Evolutionary conservation across 78 protist genomes (phyloP).

Genomic region (Pelomyxa schiedti): DNA sequence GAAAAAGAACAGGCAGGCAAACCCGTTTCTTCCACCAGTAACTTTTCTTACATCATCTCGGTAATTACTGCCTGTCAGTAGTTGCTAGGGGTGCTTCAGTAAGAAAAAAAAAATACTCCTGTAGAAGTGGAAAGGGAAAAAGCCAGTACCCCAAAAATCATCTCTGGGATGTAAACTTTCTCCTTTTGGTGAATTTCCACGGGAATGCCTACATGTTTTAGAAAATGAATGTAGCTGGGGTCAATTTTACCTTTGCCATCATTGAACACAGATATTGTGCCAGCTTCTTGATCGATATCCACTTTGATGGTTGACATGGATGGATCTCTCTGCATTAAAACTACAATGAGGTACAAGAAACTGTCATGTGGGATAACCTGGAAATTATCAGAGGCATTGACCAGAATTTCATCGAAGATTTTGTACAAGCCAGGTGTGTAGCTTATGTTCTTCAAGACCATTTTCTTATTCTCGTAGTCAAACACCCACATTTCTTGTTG

Average conservation of each 20-base stretch:
- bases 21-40: conserved; percentile 63
- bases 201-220: conserved; percentile 78
- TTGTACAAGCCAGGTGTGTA: conserved; percentile 93
- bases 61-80: conserved; percentile 81
- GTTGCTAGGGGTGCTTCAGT: too few relatives aligned
- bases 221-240: neutral
- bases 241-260: conserved; percentile 66
- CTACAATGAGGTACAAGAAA: too few relatives aligned
- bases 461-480: neutral
- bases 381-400: conserved; percentile 98
- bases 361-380: too few relatives aligned
- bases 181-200: conserved; percentile 84
- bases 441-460: conserved; percentile 36
- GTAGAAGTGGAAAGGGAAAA: too few relatives aligned
- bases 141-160: conserved; percentile 98
- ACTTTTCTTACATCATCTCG: conserved; percentile 51
- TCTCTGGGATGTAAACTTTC: conserved; percentile 78
- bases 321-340: too few relatives aligned
- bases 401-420: conserved; percentile 98
- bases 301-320: conserved; percentile 66
- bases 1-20: neutral
- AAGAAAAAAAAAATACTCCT: too few relatives aligned
- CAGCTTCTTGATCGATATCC: conserved; percentile 40
- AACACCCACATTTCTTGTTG: conserved; percentile 54
- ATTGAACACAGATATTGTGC: conserved; percentile 64